phyloP scores from a whole-genome alignment of 163 green algal species.

The Scenedesmus sp. region DNA sequence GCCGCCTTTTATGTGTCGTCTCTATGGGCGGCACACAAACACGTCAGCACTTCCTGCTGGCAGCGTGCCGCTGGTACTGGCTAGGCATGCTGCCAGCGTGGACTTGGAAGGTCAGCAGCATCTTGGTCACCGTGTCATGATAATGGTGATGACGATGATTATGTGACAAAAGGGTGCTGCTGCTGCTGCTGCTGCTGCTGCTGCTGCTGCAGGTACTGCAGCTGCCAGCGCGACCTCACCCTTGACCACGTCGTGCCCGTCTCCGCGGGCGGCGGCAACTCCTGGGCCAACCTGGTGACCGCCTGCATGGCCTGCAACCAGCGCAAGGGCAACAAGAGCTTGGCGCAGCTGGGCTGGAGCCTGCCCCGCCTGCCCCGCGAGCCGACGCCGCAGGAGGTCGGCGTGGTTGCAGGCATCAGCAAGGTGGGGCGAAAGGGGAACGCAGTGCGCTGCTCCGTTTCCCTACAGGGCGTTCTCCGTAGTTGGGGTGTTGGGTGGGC shows the following conservation, averaged over 20 bases:
- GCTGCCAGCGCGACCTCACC: slow-evolving; percentile 68
- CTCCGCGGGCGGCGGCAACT: slow-evolving; percentile 67
- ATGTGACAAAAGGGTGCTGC: background rate
- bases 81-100: no score
- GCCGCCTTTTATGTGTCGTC: no score
- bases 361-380: slow-evolving; percentile 12
- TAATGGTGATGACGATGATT: no score
- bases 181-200: background rate
- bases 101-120: no score
- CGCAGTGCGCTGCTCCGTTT: background rate
- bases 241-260: slow-evolving; percentile 78
- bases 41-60: background rate
- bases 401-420: slow-evolving; percentile 39
- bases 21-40: no score
- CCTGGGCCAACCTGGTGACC: slow-evolving; percentile 81
- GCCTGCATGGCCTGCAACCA: slow-evolving; percentile 75
- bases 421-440: slow-evolving; percentile 15
- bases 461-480: background rate
- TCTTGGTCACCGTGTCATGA: no score
- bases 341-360: slow-evolving; percentile 45
- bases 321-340: slow-evolving; percentile 66
- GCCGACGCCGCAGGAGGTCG: slow-evolving; percentile 39
- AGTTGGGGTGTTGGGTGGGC: background rate
- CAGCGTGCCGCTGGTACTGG: no score
- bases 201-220: slow-evolving; percentile 69